These are phyloP conservation scores for Exophiala phaeomuriformis DNA, from an alignment of 2,329 filamentous ascomycete species.

Conservation along the genomic window DNA sequence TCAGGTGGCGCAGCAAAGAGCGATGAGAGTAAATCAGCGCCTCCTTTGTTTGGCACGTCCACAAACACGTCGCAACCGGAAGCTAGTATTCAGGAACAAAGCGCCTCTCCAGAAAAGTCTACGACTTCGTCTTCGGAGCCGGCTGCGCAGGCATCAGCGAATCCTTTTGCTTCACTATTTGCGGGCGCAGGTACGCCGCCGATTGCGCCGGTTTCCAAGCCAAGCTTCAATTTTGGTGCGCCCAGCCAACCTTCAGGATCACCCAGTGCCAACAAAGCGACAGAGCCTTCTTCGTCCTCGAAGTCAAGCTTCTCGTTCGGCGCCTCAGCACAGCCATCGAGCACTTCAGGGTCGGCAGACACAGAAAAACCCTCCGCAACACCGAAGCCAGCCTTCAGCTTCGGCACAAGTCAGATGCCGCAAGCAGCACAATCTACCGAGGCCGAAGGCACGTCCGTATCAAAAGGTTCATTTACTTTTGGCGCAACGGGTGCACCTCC, in stretches of 20 bases:
- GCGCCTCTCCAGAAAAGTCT: constrained; percentile 8
- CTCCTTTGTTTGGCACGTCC: constrained; percentile 8
- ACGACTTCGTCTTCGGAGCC: constrained; percentile 3
- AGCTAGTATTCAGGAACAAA: background rate
- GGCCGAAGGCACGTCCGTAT: background rate
- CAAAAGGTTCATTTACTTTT: constrained; percentile 7
- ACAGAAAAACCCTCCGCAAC: background rate
- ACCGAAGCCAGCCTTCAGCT: constrained; percentile 5
- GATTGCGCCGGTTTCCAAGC: background rate
- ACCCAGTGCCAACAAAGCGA: background rate
- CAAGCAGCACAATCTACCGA: background rate
- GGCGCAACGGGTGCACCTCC: constrained; percentile 6
- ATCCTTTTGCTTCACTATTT: constrained; percentile 21
- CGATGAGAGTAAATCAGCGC: constrained; percentile 5
- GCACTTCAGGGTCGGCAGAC: background rate
- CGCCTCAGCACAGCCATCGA: background rate
- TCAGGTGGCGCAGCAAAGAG: background rate
- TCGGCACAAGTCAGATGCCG: background rate
- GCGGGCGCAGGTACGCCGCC: background rate
- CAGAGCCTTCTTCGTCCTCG: background rate
- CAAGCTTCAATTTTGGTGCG: constrained; percentile 2
- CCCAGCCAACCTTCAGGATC: background rate
- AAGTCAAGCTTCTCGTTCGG: background rate
- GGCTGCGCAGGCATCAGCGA: background rate
- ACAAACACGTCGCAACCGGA: constrained; percentile 4